phyloP scores from a whole-genome alignment of 1,139 yeast species.

The Blastobotrys apis region DNA sequence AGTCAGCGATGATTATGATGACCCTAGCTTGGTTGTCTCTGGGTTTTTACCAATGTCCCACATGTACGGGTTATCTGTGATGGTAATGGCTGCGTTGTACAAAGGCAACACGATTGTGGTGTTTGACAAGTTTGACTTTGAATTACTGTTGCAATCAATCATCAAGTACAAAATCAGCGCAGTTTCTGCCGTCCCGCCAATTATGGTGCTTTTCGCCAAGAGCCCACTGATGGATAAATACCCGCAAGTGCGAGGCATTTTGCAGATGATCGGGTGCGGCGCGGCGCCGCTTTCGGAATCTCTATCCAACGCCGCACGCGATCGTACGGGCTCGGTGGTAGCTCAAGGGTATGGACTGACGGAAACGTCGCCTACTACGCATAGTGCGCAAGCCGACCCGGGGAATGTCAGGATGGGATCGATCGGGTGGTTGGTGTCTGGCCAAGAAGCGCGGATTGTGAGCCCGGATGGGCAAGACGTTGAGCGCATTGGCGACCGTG shows the following conservation, averaged over 20 bases:
- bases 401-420: slow-evolving; percentile 29
- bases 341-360: slow-evolving; percentile 78
- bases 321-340: slow-evolving; percentile 21
- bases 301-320: slow-evolving; percentile 27
- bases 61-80: slow-evolving; percentile 34
- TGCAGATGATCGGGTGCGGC: slow-evolving; percentile 32
- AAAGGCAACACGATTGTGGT: slow-evolving; percentile 29
- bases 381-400: slow-evolving; percentile 19
- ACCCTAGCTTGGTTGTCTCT: slow-evolving; percentile 16
- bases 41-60: slow-evolving; percentile 39
- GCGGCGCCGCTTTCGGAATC: slow-evolving; percentile 39
- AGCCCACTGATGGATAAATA: slow-evolving; percentile 35
- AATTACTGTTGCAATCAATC: slow-evolving; percentile 28
- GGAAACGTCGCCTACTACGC: slow-evolving; percentile 37
- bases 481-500: slow-evolving; percentile 41
- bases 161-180: slow-evolving; percentile 29
- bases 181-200: slow-evolving; percentile 38
- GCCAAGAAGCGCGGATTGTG: slow-evolving; percentile 45
- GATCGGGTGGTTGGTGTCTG: slow-evolving; percentile 46
- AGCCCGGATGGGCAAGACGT: slow-evolving; percentile 45
- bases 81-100: slow-evolving; percentile 26
- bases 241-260: slow-evolving; percentile 22
- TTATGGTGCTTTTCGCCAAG: slow-evolving; percentile 38
- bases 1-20: slow-evolving; percentile 2
- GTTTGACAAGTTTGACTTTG: slow-evolving; percentile 35